Evolutionary conservation across 768 basidiomycete species (phyloP).

Genomic region (Xanthoconium stramineum): DNA sequence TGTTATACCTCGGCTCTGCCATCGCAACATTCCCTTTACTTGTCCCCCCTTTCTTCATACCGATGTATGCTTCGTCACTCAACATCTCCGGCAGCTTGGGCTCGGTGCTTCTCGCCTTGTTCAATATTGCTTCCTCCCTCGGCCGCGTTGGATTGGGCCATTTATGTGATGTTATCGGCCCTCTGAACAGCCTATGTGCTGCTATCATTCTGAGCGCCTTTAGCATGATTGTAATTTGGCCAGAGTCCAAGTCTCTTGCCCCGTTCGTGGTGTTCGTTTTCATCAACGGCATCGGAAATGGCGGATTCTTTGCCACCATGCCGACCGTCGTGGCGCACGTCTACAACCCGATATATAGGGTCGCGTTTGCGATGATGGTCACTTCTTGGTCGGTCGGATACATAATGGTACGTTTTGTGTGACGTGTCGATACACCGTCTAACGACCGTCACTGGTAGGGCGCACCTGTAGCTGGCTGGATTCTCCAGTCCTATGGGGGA

Average conservation of each 20-base stretch:
- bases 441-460: slow-evolving; percentile 12
- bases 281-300: slow-evolving; percentile 30
- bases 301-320: slow-evolving; percentile 34
- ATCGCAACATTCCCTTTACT: slow-evolving; percentile 36
- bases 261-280: slow-evolving; percentile 27
- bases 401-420: neutral
- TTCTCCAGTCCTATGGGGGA: slow-evolving; percentile 27
- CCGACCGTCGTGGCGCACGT: slow-evolving; percentile 30
- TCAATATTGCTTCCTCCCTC: slow-evolving; percentile 1
- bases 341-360: slow-evolving; percentile 7
- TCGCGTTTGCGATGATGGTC: slow-evolving; percentile 34
- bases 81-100: neutral
- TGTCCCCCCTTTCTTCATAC: slow-evolving; percentile 35
- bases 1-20: slow-evolving; percentile 32
- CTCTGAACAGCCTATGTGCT: neutral
- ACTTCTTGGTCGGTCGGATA: neutral
- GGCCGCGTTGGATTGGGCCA: neutral
- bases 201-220: neutral
- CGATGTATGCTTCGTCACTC: slow-evolving; percentile 22
- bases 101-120: neutral
- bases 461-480: slow-evolving; percentile 29
- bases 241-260: neutral
- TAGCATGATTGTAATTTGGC: slow-evolving; percentile 1
- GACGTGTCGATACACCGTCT: neutral
- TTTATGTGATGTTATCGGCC: slow-evolving; percentile 1